Conservation (phyloP, 176 grass and related monocot genomes). For the Echinochloa phyllopogon region DNA sequence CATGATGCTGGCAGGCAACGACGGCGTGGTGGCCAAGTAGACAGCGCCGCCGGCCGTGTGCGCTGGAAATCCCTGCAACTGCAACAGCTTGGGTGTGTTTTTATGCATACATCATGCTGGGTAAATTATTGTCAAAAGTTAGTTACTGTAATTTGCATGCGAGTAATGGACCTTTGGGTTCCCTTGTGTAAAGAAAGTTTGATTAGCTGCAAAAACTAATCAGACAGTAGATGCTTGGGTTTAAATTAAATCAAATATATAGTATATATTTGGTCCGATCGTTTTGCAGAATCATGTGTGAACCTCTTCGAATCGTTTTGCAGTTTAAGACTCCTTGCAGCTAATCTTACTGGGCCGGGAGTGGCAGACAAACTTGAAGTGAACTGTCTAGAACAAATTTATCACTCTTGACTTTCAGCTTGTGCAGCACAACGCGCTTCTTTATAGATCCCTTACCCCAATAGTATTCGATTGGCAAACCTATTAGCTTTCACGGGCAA, state of each 20-base stretch:
- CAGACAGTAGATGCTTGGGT: slow-evolving; percentile 19
- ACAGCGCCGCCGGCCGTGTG: too few species aligned
- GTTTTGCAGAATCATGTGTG: neutral
- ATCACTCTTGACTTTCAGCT: too few species aligned
- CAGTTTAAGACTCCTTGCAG: neutral
- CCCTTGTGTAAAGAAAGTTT: slow-evolving; percentile 25
- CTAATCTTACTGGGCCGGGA: neutral
- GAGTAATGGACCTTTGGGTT: slow-evolving; percentile 3
- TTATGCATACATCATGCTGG: slow-evolving; percentile 27
- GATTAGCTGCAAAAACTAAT: neutral
- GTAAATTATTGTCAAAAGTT: slow-evolving; percentile 38
- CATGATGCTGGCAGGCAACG: slow-evolving; percentile 86
- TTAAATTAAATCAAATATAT: neutral
- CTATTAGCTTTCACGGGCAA: too few species aligned
- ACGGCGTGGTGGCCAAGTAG: slow-evolving; percentile 68
- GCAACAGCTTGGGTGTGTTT: slow-evolving; percentile 13
- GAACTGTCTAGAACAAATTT: too few species aligned
- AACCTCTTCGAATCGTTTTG: neutral
- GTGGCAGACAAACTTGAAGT: neutral
- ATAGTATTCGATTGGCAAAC: too few species aligned
- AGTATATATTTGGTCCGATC: slow-evolving; percentile 19
- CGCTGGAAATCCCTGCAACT: neutral
- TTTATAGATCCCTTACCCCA: too few species aligned
- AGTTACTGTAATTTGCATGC: slow-evolving; percentile 42
- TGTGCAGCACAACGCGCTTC: too few species aligned